These are phyloP conservation scores for Aspergillus quadricinctus DNA, from an alignment of 2,329 filamentous ascomycete genomes.

Conservation along the genomic window DNA sequence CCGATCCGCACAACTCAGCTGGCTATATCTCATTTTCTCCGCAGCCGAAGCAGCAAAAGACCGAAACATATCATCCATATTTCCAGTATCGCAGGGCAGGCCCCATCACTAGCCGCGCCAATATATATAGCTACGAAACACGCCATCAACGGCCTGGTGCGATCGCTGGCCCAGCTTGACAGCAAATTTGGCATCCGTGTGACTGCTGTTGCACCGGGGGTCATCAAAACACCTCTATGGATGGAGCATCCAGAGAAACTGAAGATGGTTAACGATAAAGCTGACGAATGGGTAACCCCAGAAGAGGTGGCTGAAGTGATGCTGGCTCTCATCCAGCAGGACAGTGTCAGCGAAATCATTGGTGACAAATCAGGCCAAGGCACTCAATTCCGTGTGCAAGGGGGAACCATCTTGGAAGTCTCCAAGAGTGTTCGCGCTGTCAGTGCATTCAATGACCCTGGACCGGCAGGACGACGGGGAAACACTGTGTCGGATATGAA, in stretches of 20 bases:
- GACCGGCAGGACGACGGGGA: slow-evolving; percentile 45
- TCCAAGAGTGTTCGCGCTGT: slow-evolving; percentile 51
- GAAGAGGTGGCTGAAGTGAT: slow-evolving; percentile 59
- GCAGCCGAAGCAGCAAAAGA: slow-evolving; percentile 21
- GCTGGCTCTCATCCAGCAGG: slow-evolving; percentile 51
- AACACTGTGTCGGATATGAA: slow-evolving; percentile 43
- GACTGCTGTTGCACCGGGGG: slow-evolving; percentile 56
- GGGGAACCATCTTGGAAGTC: slow-evolving; percentile 55
- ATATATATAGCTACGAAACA: slow-evolving; percentile 50
- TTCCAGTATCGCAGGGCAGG: slow-evolving; percentile 46
- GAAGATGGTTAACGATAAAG: slow-evolving; percentile 43
- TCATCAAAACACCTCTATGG: slow-evolving; percentile 61
- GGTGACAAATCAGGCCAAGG: slow-evolving; percentile 29
- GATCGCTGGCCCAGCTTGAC: slow-evolving; percentile 49
- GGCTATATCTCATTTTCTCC: slow-evolving; percentile 48
- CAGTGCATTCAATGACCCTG: slow-evolving; percentile 50
- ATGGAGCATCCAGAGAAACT: slow-evolving; percentile 59
- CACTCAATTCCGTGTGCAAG: slow-evolving; percentile 35
- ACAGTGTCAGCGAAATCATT: slow-evolving; percentile 36
- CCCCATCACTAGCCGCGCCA: slow-evolving; percentile 35
- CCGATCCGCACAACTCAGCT: slow-evolving; percentile 50
- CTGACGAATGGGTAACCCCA: slow-evolving; percentile 56
- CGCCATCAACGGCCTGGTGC: slow-evolving; percentile 46
- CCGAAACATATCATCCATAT: slow-evolving; percentile 46
- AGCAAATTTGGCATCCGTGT: slow-evolving; percentile 50